Conservation (phyloP, 306 rosid genomes). For the Ziziphus jujuba region DNA sequence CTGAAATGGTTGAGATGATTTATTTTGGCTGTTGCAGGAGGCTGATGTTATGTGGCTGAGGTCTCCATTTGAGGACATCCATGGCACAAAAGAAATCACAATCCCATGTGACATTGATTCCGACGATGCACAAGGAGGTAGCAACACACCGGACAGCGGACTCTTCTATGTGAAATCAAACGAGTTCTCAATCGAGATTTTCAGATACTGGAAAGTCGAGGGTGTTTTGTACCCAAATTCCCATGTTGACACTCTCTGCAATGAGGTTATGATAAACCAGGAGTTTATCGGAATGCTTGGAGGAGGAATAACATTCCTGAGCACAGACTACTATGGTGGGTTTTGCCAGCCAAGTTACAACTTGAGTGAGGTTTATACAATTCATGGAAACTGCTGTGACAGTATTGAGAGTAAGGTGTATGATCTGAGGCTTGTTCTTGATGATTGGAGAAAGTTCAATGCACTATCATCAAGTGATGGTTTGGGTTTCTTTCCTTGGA, state of each 20-base stretch:
- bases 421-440: slow-evolving; percentile 54
- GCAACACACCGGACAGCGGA: slow-evolving; percentile 32
- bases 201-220: slow-evolving; percentile 35
- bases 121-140: neutral
- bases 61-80: slow-evolving; percentile 42
- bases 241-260: slow-evolving; percentile 33
- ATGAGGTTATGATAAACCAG: neutral
- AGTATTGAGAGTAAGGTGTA: slow-evolving; percentile 46
- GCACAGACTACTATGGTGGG: slow-evolving; percentile 38
- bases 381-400: slow-evolving; percentile 56
- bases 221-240: slow-evolving; percentile 30
- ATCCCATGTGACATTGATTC: slow-evolving; percentile 37
- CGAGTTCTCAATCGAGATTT: slow-evolving; percentile 26
- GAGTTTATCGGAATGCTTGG: slow-evolving; percentile 7
- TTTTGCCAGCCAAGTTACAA: slow-evolving; percentile 40
- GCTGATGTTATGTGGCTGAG: slow-evolving; percentile 62
- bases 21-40: slow-evolving; percentile 37
- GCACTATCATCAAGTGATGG: slow-evolving; percentile 19
- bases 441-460: slow-evolving; percentile 47
- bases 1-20: neutral
- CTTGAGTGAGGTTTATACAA: slow-evolving; percentile 30
- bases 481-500: slow-evolving; percentile 28
- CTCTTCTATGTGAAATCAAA: slow-evolving; percentile 41
- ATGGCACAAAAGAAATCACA: slow-evolving; percentile 12
- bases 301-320: slow-evolving; percentile 15